Evolutionary conservation across 768 basidiomycete species (phyloP).

Genomic region (Leucocoprinus leucothites): DNA sequence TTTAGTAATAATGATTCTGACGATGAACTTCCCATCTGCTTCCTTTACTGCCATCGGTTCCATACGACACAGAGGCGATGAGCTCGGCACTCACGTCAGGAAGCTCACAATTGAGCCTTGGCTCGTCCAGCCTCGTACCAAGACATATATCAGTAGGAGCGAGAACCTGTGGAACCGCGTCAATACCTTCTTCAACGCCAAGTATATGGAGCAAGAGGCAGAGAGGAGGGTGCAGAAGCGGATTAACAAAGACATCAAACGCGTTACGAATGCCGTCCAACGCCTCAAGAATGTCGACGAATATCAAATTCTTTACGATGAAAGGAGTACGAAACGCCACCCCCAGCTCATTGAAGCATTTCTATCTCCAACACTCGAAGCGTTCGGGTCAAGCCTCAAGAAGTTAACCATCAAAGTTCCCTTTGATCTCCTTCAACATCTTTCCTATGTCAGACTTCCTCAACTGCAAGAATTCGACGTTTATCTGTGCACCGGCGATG

Average conservation of each 20-base stretch:
- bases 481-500: slow-evolving; percentile 29
- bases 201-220: slow-evolving; percentile 25
- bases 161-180: slow-evolving; percentile 26
- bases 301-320: slow-evolving; percentile 40
- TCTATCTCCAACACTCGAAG: slow-evolving; percentile 29
- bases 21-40: too few species aligned
- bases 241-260: slow-evolving; percentile 32
- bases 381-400: slow-evolving; percentile 28
- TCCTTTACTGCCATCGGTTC: too few species aligned
- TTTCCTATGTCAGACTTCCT: slow-evolving; percentile 31
- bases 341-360: slow-evolving; percentile 35
- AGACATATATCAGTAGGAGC: slow-evolving; percentile 25
- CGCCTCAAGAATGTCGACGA: slow-evolving; percentile 30
- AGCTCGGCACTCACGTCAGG: not conserved
- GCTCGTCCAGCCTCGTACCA: slow-evolving; percentile 32
- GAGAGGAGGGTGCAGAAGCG: slow-evolving; percentile 33
- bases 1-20: too few species aligned
- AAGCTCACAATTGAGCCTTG: slow-evolving; percentile 33
- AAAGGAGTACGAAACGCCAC: slow-evolving; percentile 25
- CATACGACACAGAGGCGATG: not conserved
- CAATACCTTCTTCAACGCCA: slow-evolving; percentile 26
- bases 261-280: slow-evolving; percentile 29
- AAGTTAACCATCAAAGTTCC: slow-evolving; percentile 39
- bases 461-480: slow-evolving; percentile 33
- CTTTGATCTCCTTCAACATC: slow-evolving; percentile 27